Evolutionary conservation across 805 yeast genomes (phyloP).

Genomic region (Saccharomycopsis fermentans): DNA sequence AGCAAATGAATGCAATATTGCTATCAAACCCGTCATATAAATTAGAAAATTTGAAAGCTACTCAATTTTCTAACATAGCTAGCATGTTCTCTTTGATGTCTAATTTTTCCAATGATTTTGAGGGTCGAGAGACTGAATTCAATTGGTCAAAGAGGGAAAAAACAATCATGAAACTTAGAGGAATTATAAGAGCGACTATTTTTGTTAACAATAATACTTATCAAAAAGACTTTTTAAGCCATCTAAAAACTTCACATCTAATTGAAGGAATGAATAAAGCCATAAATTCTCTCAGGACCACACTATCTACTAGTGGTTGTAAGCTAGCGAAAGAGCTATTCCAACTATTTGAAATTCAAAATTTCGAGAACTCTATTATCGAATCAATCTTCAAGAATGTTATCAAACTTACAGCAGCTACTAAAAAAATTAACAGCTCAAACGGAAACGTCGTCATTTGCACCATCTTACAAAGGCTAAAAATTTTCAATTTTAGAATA

Average conservation of each 20-base stretch:
- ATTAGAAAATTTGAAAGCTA: conserved; percentile 29
- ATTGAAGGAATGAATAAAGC: conserved; percentile 58
- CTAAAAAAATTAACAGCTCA: conserved; percentile 54
- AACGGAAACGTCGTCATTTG: conserved; percentile 45
- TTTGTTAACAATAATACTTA: conserved; percentile 27
- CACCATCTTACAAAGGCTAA: conserved; percentile 21
- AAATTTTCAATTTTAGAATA: conserved; percentile 38
- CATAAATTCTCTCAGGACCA: conserved; percentile 68
- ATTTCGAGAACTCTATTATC: conserved; percentile 29
- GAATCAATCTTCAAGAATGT: conserved; percentile 25
- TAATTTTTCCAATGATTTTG: conserved; percentile 34
- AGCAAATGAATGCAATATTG: conserved; percentile 9
- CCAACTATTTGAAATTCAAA: conserved; percentile 27
- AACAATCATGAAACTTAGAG: conserved; percentile 45
- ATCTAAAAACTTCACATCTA: conserved; percentile 30
- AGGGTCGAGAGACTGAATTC: conserved; percentile 72
- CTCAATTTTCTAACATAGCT: conserved; percentile 24
- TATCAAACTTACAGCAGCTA: conserved; percentile 43
- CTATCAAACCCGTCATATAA: conserved; percentile 26
- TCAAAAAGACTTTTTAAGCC: conserved; percentile 26
- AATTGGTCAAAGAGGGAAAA: conserved; percentile 78
- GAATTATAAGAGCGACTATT: conserved; percentile 50
- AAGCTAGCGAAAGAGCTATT: conserved; percentile 64
- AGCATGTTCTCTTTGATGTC: conserved; percentile 24
- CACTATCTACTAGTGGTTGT: conserved; percentile 67